These are phyloP conservation scores for Sugiyamaella castrensis DNA, from an alignment of 1,139 yeast genomes.

Conservation along the genomic window DNA sequence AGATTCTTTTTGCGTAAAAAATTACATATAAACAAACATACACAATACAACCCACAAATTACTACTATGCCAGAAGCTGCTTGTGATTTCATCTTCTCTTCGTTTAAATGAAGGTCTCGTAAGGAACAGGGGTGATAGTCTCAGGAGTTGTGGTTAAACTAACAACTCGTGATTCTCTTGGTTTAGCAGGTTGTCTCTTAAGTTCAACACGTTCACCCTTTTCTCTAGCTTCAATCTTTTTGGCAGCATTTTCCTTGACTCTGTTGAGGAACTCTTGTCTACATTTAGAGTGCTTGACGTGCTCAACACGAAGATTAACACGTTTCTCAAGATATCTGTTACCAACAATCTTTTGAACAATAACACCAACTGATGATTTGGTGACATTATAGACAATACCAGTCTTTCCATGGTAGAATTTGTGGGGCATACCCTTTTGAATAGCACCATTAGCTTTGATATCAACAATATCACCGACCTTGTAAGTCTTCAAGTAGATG, in stretches of 20 bases:
- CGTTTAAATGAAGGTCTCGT: slow-evolving; percentile 95
- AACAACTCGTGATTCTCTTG: slow-evolving; percentile 89
- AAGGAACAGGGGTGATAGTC: slow-evolving; percentile 98
- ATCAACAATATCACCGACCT: slow-evolving; percentile 99
- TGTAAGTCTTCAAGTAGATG: slow-evolving; percentile 96
- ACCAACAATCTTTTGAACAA: slow-evolving; percentile 97
- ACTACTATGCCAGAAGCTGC: too few species aligned
- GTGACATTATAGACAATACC: slow-evolving; percentile 99
- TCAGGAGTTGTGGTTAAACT: slow-evolving; percentile 78
- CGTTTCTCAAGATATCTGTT: slow-evolving; percentile 99
- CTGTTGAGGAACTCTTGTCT: slow-evolving; percentile 98
- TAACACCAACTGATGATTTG: slow-evolving; percentile 97
- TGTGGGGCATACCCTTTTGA: slow-evolving; percentile 99
- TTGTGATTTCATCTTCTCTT: background rate
- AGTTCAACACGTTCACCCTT: slow-evolving; percentile 87
- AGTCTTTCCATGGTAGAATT: slow-evolving; percentile 99
- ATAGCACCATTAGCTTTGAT: slow-evolving; percentile 98
- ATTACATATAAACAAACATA: too few species aligned
- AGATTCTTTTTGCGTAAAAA: too few species aligned
- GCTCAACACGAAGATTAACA: slow-evolving; percentile 97
- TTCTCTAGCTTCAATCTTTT: slow-evolving; percentile 91
- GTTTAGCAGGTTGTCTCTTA: slow-evolving; percentile 98
- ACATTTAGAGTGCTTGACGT: slow-evolving; percentile 99
- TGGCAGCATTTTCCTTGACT: slow-evolving; percentile 94
- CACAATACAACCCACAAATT: too few species aligned